A percentile compares a stretch with the other conserved stretches of the same genome.
phyloP scores from a whole-genome alignment of 768 basidiomycete genomes.

The Lactifluus subvellereus region DNA sequence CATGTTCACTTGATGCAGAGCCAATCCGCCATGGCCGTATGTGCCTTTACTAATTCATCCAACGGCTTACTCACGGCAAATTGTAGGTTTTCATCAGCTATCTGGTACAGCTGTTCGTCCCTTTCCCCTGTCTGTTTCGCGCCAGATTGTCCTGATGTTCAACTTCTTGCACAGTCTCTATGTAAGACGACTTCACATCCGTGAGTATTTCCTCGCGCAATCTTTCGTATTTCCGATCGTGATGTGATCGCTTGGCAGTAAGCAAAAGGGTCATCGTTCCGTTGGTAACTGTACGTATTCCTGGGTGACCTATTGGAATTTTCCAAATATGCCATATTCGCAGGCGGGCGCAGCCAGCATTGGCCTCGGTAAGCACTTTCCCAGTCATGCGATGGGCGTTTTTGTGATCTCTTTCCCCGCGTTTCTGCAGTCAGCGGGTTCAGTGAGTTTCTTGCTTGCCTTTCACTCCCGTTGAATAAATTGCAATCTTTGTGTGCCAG shows the following conservation, averaged over 20 bases:
- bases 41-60: background rate
- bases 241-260: background rate
- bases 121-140: background rate
- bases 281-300: background rate
- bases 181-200: slow-evolving; percentile 2
- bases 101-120: background rate
- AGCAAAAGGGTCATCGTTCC: background rate
- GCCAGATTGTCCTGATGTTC: background rate
- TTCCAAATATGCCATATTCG: background rate
- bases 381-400: background rate
- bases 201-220: background rate
- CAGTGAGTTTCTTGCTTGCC: slow-evolving; percentile 21
- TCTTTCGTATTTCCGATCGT: background rate
- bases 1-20: background rate
- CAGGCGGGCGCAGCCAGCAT: slow-evolving; percentile 35
- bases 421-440: slow-evolving; percentile 21
- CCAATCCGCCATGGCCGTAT: background rate
- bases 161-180: background rate
- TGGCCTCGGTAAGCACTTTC: slow-evolving; percentile 37
- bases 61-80: too few species aligned
- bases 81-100: background rate
- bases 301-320: background rate
- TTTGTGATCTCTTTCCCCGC: background rate
- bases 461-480: background rate
- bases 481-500: slow-evolving; percentile 27